Evolutionary conservation across 169 alveolate species (phyloP), one percentile per base, ranked within the genome.

Genomic region (Plasmodium vivax): DNA sequence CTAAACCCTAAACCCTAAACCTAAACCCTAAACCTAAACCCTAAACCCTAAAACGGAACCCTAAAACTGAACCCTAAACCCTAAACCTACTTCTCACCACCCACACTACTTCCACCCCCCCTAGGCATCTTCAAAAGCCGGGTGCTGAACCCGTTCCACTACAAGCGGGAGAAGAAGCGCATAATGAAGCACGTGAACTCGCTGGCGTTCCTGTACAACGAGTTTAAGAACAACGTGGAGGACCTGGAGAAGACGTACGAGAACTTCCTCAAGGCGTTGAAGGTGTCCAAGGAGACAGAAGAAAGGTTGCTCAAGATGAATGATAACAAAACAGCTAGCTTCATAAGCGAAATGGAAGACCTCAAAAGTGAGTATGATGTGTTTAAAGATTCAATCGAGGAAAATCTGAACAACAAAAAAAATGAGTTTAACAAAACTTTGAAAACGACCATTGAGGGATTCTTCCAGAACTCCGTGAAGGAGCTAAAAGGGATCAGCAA

Each of bases 401-500:
- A 88, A 3, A 56, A 54, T 56, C 45, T 88, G 3, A 80, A 88
- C 45, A 79, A 79, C 2, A 88, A 88, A 58, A 88, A 88, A 72
- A 41, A 88, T 27, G 88, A 88, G 9, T 88, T 88, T 47, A 19
- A 88, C 14, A 34, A 72, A 36, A 88, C 72, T 0, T 79, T 88
- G 16, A 88, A 77, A 34, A 79, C 2, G 16, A 88, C 43, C 8
- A 80, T 88, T 56, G 62, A 88, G 5, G 94, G 54, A 19, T 79
- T 88, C 9, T 88, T 88, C 71, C n/a, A 34, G 12, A 54, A 75
- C 10, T n/a, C 87, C 12, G 45, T 88, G 30, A 62, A 34, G n/a
- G 94, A 88, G 34, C 79, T 88, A 72, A 75, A 62, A 79, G 94
- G 94, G 19, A 79, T 88, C 41, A 88, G 34, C 34, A 88, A 88